phyloP scores from a whole-genome alignment of 352 stramenopile genomes.

The Pythium coloratum region DNA sequence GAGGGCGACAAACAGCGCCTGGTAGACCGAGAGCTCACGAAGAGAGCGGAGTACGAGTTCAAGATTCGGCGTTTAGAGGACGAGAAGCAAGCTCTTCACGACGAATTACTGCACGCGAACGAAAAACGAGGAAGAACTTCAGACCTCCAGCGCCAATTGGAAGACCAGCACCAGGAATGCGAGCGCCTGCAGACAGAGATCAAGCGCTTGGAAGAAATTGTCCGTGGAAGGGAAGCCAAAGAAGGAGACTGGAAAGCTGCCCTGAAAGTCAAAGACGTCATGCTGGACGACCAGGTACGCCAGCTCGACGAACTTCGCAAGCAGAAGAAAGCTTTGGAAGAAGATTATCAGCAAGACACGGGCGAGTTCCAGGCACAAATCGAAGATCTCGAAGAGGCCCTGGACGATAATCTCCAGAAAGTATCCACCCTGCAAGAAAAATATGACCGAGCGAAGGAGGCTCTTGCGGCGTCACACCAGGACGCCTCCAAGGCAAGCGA shows the following conservation, averaged over 20 bases:
- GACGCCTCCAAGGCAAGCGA: conserved; percentile 14
- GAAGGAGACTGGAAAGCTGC: conserved; percentile 56
- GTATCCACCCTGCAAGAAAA: conserved; percentile 36
- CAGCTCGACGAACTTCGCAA: conserved; percentile 47
- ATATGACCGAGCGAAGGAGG: conserved; percentile 23
- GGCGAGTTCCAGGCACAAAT: conserved; percentile 48
- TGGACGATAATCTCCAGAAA: conserved; percentile 62
- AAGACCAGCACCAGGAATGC: conserved; percentile 26
- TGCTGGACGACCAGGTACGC: conserved; percentile 63
- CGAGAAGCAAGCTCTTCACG: conserved; percentile 32
- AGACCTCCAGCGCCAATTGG: conserved; percentile 27
- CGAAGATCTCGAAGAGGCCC: conserved; percentile 56
- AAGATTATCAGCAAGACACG: conserved; percentile 52
- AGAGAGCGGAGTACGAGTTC: conserved; percentile 44
- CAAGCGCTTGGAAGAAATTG: conserved; percentile 23
- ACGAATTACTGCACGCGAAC: conserved; percentile 31
- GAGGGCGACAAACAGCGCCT: conserved; percentile 53
- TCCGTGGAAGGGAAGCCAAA: conserved; percentile 35
- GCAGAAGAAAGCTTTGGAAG: conserved; percentile 33
- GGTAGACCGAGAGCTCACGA: conserved; percentile 43
- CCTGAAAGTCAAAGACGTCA: conserved; percentile 72
- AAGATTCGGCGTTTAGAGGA: conserved; percentile 35
- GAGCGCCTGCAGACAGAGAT: conserved; percentile 31
- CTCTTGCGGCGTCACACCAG: conserved; percentile 27
- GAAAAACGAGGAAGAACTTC: conserved; percentile 24